phyloP scores from a whole-genome alignment of 306 rosid genomes.

The Prunus mongolica region DNA sequence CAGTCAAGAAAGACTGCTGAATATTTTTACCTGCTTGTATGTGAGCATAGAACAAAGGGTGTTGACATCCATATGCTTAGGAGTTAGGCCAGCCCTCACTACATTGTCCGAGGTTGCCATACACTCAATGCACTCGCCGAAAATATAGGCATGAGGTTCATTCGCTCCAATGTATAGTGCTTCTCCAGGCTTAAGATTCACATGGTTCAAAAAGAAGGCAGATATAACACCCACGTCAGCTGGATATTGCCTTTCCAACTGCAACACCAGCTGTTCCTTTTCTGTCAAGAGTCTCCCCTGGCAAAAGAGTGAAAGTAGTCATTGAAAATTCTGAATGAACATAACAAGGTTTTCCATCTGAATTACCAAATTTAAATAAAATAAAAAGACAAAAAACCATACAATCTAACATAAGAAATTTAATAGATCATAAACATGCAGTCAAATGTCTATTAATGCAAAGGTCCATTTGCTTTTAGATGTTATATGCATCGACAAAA shows the following conservation, averaged over 20 bases:
- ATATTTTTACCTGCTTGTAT: slow-evolving; percentile 65
- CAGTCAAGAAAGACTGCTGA: neutral
- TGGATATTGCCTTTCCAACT: slow-evolving; percentile 77
- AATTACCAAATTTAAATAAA: neutral
- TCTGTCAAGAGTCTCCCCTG: slow-evolving; percentile 78
- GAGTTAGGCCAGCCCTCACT: slow-evolving; percentile 94
- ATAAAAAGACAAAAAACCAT: neutral
- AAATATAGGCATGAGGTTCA: slow-evolving; percentile 86
- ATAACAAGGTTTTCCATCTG: neutral
- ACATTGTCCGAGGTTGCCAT: slow-evolving; percentile 99
- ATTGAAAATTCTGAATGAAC: neutral
- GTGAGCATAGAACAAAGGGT: slow-evolving; percentile 98
- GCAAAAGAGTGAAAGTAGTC: slow-evolving; percentile 10
- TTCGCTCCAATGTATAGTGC: slow-evolving; percentile 81
- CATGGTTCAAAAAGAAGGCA: slow-evolving; percentile 85
- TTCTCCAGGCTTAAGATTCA: slow-evolving; percentile 86
- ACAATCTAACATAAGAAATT: neutral
- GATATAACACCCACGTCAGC: slow-evolving; percentile 80
- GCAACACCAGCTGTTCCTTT: slow-evolving; percentile 72
- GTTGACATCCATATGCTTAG: slow-evolving; percentile 74
- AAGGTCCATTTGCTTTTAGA: too few relatives aligned
- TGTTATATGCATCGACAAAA: too few relatives aligned
- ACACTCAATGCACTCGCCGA: slow-evolving; percentile 83
- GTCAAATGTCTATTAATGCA: too few relatives aligned
- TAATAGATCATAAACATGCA: too few relatives aligned